A percentile compares a stretch with the other conserved stretches of the same genome.
Evolutionary conservation across 2,329 filamentous ascomycete species (phyloP).

Genomic region (Pseudogymnoascus sp.): DNA sequence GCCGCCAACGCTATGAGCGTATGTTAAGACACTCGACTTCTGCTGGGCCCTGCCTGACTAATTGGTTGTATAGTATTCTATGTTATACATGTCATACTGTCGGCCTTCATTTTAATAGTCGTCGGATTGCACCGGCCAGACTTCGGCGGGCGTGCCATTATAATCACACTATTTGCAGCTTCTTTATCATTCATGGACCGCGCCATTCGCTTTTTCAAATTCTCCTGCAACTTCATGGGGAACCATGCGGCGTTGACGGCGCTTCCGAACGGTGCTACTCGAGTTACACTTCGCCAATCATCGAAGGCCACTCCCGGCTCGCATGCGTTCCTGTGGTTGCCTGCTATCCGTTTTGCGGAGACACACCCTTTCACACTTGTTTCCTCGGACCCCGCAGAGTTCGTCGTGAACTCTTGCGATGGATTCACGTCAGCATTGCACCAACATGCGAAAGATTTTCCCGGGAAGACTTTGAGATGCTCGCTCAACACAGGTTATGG

Average conservation of each 20-base stretch:
- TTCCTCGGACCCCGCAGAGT: conserved; percentile 40
- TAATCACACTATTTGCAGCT: conserved; percentile 37
- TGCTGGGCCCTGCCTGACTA: neutral
- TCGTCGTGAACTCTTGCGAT: conserved; percentile 50
- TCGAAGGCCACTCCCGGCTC: conserved; percentile 43
- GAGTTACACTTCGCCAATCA: conserved; percentile 46
- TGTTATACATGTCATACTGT: conserved; percentile 43
- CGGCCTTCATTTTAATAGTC: conserved; percentile 41
- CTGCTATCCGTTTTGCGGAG: conserved; percentile 47
- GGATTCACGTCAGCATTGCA: conserved; percentile 53
- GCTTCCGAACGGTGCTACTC: conserved; percentile 47
- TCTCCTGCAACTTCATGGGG: conserved; percentile 27
- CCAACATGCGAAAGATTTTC: conserved; percentile 41
- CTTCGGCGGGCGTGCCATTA: conserved; percentile 33
- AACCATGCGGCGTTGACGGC: conserved; percentile 48
- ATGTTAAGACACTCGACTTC: neutral
- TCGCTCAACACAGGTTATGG: conserved; percentile 56
- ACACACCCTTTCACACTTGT: conserved; percentile 60
- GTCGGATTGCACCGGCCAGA: conserved; percentile 47
- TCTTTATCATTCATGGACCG: conserved; percentile 47
- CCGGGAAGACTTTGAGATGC: conserved; percentile 41
- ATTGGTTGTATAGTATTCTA: conserved; percentile 37
- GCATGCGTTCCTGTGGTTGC: conserved; percentile 60
- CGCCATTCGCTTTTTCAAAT: conserved; percentile 40
- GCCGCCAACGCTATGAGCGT: conserved; percentile 42